Conservation (phyloP, 306 rosid genomes). For the Gillenia trifoliata region DNA sequence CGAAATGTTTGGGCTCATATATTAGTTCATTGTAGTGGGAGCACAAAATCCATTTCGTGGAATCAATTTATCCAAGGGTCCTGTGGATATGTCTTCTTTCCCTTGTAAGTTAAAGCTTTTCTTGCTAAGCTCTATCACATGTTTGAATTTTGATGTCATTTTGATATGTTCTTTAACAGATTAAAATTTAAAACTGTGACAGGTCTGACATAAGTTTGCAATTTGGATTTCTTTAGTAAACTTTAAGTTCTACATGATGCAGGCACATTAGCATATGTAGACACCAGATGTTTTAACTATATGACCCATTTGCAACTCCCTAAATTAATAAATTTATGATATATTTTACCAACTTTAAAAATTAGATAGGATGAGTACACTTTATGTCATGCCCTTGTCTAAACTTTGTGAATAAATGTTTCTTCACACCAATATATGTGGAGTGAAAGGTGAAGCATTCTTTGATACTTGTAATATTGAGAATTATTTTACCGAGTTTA, state of each 20-base stretch:
- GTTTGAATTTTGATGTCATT: not conserved
- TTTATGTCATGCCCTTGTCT: not conserved
- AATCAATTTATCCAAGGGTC: conserved; percentile 28
- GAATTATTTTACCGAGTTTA: not conserved
- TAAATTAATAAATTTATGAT: not conserved
- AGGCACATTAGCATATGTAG: not conserved
- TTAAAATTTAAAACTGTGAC: not conserved
- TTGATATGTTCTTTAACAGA: not conserved
- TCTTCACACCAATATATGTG: not conserved
- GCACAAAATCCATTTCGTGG: conserved; percentile 38
- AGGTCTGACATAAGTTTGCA: not conserved
- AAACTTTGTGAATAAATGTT: not conserved
- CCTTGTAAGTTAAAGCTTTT: conserved; percentile 53
- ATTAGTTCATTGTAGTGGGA: conserved; percentile 48
- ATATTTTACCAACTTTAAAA: not conserved
- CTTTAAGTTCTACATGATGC: not conserved
- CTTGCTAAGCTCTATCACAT: conserved; percentile 11
- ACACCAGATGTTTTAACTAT: not conserved
- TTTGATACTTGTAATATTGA: not conserved
- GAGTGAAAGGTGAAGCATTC: not conserved
- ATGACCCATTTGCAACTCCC: not conserved
- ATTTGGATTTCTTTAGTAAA: not conserved
- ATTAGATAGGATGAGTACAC: not conserved
- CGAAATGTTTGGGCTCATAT: conserved; percentile 11
- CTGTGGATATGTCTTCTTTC: conserved; percentile 45